Evolutionary conservation across 306 rosid genomes (phyloP).

Genomic region (Albizia julibrissin): DNA sequence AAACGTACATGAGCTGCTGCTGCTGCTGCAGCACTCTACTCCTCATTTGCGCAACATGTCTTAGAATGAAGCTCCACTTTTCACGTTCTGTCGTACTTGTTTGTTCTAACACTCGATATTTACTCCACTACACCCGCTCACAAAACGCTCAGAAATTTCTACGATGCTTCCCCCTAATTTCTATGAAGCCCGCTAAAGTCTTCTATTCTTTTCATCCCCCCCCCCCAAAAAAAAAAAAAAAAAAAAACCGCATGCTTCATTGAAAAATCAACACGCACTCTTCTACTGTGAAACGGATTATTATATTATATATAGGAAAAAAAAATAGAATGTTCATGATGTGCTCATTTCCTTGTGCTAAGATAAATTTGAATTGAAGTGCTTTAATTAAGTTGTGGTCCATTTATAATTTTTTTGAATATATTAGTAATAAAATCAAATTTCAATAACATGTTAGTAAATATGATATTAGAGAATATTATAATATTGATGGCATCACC

Average conservation of each 20-base stretch:
- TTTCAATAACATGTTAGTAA: not conserved
- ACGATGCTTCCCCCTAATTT: conserved; percentile 41
- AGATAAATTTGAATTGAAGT: not conserved
- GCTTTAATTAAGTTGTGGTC: not conserved
- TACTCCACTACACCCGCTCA: not conserved
- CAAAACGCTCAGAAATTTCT: conserved; percentile 40
- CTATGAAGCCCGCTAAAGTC: not conserved
- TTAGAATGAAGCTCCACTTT: not conserved
- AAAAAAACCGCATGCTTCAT: too few relatives aligned
- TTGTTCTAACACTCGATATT: not conserved
- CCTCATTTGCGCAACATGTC: not conserved
- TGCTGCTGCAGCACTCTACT: not conserved
- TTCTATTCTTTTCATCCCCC: not conserved
- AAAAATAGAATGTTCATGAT: too few relatives aligned
- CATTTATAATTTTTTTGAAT: too few relatives aligned
- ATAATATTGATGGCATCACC: too few relatives aligned
- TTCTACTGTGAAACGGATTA: too few relatives aligned
- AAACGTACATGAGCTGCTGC: not conserved
- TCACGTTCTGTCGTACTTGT: not conserved
- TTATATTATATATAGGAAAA: too few relatives aligned
- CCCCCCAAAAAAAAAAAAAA: too few relatives aligned
- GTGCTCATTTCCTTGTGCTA: not conserved
- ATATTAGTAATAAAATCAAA: too few relatives aligned
- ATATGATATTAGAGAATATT: too few relatives aligned
- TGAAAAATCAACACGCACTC: too few relatives aligned